phyloP scores from a whole-genome alignment of 164 flowering plant genomes.

The Chloranthus sessilifolius region DNA sequence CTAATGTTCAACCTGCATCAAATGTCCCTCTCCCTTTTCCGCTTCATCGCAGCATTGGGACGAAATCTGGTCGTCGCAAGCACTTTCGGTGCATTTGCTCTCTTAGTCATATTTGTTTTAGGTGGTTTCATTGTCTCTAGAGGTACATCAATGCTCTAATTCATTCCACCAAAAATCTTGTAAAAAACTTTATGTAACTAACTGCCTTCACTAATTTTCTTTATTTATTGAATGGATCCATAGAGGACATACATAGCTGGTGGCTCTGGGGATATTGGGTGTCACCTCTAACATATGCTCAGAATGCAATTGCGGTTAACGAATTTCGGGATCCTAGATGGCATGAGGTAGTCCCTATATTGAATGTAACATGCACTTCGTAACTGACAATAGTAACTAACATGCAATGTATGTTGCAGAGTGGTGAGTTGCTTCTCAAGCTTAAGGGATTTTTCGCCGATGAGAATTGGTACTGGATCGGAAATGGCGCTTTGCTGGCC shows the following conservation, averaged over 20 bases:
- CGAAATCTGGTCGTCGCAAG: slow-evolving; percentile 47
- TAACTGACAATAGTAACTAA: background rate
- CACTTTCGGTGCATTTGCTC: slow-evolving; percentile 49
- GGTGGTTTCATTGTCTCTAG: slow-evolving; percentile 64
- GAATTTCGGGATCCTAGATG: slow-evolving; percentile 25
- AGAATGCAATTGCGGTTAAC: slow-evolving; percentile 24
- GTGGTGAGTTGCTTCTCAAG: slow-evolving; percentile 18
- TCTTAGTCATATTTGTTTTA: slow-evolving; percentile 34
- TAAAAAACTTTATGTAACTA: background rate
- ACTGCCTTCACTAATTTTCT: background rate
- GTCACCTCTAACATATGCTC: slow-evolving; percentile 31
- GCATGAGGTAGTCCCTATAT: slow-evolving; percentile 15
- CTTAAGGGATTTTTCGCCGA: slow-evolving; percentile 35
- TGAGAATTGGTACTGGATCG: slow-evolving; percentile 81
- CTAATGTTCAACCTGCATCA: slow-evolving; percentile 39
- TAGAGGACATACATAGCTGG: slow-evolving; percentile 28
- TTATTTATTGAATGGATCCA: background rate
- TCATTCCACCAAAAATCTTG: background rate
- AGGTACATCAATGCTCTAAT: slow-evolving; percentile 31
- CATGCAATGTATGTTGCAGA: slow-evolving; percentile 13
- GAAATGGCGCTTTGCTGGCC: slow-evolving; percentile 60
- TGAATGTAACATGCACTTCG: background rate
- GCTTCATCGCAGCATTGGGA: slow-evolving; percentile 48
- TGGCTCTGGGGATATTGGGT: slow-evolving; percentile 32
- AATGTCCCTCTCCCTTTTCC: slow-evolving; percentile 52